Conservation (phyloP, 2,329 filamentous ascomycete species). For the Sordariomycetes sp. region DNA sequence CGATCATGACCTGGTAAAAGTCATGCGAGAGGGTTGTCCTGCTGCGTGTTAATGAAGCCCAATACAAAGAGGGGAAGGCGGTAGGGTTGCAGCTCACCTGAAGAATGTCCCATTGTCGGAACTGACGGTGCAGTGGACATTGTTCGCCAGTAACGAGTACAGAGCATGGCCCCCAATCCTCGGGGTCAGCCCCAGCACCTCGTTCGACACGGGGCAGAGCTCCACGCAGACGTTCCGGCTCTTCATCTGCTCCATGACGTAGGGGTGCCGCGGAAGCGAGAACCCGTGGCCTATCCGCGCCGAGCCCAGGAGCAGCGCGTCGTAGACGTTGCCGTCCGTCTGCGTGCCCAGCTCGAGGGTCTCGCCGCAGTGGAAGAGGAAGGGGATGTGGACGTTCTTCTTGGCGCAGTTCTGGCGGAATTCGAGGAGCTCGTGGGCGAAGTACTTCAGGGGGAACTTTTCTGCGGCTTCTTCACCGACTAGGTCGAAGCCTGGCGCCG, state of each 20-base stretch:
- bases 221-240: slow-evolving; percentile 58
- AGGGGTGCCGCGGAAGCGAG: slow-evolving; percentile 54
- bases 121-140: slow-evolving; percentile 63
- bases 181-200: slow-evolving; percentile 59
- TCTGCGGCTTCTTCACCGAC: slow-evolving; percentile 53
- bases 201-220: slow-evolving; percentile 68
- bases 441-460: slow-evolving; percentile 46
- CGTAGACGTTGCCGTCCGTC: slow-evolving; percentile 57
- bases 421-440: slow-evolving; percentile 41
- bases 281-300: slow-evolving; percentile 69
- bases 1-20: slow-evolving; percentile 67
- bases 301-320: slow-evolving; percentile 53
- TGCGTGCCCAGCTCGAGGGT: slow-evolving; percentile 56
- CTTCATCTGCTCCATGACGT: slow-evolving; percentile 57
- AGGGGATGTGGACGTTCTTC: slow-evolving; percentile 48
- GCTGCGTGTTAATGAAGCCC: background rate
- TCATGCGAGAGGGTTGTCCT: slow-evolving; percentile 65
- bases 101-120: slow-evolving; percentile 69
- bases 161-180: slow-evolving; percentile 55
- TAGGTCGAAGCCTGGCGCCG: slow-evolving; percentile 50
- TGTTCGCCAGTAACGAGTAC: slow-evolving; percentile 59
- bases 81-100: slow-evolving; percentile 30
- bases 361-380: slow-evolving; percentile 69
- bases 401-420: slow-evolving; percentile 42
- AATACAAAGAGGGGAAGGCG: background rate